Percentiles rank a stretch among this genome's conserved stretches.
Evolutionary conservation across 2,329 filamentous ascomycete genomes (phyloP).

Genomic region (Monosporascus sp.): DNA sequence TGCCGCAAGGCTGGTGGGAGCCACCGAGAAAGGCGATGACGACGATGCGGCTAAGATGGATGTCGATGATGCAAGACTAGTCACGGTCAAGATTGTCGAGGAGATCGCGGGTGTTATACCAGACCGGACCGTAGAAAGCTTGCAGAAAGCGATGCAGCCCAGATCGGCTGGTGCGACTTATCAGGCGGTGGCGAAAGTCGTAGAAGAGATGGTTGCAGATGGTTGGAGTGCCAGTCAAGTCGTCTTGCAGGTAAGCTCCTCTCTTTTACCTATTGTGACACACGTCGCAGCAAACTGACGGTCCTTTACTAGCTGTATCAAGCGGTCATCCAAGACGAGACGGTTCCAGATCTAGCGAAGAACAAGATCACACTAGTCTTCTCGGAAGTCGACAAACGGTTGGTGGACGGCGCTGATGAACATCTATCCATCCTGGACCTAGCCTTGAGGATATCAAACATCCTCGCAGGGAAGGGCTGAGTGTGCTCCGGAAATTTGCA

Average conservation of each 20-base stretch:
- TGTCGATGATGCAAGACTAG: slow-evolving; percentile 55
- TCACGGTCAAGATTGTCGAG: slow-evolving; percentile 77
- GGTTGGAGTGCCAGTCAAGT: slow-evolving; percentile 95
- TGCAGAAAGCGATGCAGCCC: slow-evolving; percentile 74
- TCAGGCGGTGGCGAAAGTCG: slow-evolving; percentile 66
- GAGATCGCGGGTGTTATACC: slow-evolving; percentile 97
- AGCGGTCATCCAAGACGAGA: slow-evolving; percentile 75
- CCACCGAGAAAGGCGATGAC: slow-evolving; percentile 41
- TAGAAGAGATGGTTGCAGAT: slow-evolving; percentile 89
- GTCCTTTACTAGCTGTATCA: slow-evolving; percentile 62
- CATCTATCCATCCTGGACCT: slow-evolving; percentile 87
- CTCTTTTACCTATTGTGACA: not conserved
- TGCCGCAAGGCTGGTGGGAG: slow-evolving; percentile 81
- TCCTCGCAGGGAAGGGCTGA: slow-evolving; percentile 48
- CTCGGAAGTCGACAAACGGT: slow-evolving; percentile 87
- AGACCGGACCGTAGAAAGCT: slow-evolving; percentile 59
- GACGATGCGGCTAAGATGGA: slow-evolving; percentile 50
- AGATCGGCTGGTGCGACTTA: slow-evolving; percentile 61
- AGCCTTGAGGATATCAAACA: slow-evolving; percentile 70
- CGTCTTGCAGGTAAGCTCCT: slow-evolving; percentile 61
- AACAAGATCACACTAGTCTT: slow-evolving; percentile 85
- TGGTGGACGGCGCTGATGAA: slow-evolving; percentile 93
- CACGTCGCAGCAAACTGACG: slow-evolving; percentile 11
- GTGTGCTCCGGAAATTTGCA: not conserved
- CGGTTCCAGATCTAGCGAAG: slow-evolving; percentile 78